A percentile compares a stretch with the other conserved stretches of the same genome.
Evolutionary conservation across 768 basidiomycete genomes (phyloP).

Genomic region (Rhodotorula taiwanensis): DNA sequence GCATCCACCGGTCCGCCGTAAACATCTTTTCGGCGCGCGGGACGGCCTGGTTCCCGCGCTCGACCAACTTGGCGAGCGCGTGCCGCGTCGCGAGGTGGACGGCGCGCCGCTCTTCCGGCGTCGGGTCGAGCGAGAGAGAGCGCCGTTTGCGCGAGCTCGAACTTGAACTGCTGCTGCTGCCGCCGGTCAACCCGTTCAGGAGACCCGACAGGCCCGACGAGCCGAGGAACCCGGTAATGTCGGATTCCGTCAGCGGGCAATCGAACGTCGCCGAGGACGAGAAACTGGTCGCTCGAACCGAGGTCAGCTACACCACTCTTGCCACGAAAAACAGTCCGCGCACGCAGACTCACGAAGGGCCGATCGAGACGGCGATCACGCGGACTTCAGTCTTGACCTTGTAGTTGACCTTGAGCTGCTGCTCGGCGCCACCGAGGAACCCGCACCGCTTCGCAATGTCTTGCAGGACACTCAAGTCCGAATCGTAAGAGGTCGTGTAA

Average conservation of each 20-base stretch:
- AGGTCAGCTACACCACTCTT: not conserved
- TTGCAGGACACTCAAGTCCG: conserved; percentile 30
- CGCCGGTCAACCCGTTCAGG: conserved; percentile 1
- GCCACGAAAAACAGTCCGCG: not conserved
- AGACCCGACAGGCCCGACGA: conserved; percentile 6
- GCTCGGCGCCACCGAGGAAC: conserved; percentile 24
- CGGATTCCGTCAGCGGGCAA: conserved; percentile 31
- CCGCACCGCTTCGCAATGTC: conserved; percentile 40
- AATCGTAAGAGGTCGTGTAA: conserved; percentile 38
- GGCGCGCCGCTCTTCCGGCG: not conserved
- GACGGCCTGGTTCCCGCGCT: not conserved
- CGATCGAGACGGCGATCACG: conserved; percentile 36
- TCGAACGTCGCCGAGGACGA: conserved; percentile 29
- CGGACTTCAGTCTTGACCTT: conserved; percentile 37
- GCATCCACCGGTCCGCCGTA: not conserved
- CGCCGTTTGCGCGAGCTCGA: too few species aligned
- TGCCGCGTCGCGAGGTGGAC: not conserved
- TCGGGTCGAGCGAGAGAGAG: too few species aligned
- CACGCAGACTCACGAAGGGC: conserved; percentile 18
- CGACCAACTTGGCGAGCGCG: not conserved
- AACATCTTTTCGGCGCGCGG: conserved; percentile 4
- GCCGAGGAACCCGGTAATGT: conserved; percentile 23
- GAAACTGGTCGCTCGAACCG: too few species aligned
- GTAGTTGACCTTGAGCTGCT: conserved; percentile 34
- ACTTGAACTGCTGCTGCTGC: not conserved